These are phyloP conservation scores for Fallopia convolvulus DNA, from an alignment of 148 eudicot species.

Conservation along the genomic window DNA sequence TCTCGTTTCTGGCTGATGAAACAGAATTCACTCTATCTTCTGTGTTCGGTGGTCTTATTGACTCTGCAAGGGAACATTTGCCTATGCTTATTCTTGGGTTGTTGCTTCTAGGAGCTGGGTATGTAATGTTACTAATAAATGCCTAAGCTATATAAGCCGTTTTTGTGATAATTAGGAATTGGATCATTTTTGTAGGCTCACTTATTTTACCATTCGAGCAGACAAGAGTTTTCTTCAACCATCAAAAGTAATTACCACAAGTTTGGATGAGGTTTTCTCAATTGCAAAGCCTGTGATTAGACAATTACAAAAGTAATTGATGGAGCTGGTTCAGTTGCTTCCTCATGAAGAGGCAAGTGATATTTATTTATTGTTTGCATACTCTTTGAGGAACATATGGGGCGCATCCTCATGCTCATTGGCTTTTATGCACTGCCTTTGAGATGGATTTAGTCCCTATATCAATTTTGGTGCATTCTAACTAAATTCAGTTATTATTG, in stretches of 20 bases:
- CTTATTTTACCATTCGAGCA: slow-evolving; percentile 38
- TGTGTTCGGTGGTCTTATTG: slow-evolving; percentile 52
- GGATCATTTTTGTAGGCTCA: slow-evolving; percentile 40
- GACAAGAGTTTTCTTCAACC: slow-evolving; percentile 50
- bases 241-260: slow-evolving; percentile 46
- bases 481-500: no score
- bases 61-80: slow-evolving; percentile 65
- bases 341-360: slow-evolving; percentile 86
- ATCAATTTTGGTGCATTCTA: no score
- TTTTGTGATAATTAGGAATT: slow-evolving; percentile 18
- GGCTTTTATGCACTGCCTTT: no score
- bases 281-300: slow-evolving; percentile 64
- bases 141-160: background rate
- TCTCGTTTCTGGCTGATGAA: slow-evolving; percentile 61
- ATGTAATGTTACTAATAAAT: slow-evolving; percentile 20
- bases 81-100: slow-evolving; percentile 74
- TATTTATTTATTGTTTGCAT: background rate
- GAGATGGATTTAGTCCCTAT: no score
- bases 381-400: no score
- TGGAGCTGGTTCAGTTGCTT: slow-evolving; percentile 63
- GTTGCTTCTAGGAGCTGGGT: slow-evolving; percentile 91
- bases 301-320: slow-evolving; percentile 44
- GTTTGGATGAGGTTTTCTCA: slow-evolving; percentile 75
- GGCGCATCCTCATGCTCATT: no score
- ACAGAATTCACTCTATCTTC: slow-evolving; percentile 65